These are phyloP conservation scores for Eurotiales sp. DNA, from an alignment of 2,329 filamentous ascomycete species.

Conservation along the genomic window DNA sequence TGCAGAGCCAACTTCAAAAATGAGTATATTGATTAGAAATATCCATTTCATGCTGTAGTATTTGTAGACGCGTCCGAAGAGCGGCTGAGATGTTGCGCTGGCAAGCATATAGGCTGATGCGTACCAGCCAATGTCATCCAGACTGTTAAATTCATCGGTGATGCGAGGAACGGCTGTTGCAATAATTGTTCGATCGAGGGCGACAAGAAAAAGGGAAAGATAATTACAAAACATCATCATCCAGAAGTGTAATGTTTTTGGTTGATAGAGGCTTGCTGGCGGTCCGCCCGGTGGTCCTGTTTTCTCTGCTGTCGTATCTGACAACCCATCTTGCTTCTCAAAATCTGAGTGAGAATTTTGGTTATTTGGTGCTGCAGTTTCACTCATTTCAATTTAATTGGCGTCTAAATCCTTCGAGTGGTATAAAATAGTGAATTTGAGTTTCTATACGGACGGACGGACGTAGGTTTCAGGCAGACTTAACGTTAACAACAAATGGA, in stretches of 20 bases:
- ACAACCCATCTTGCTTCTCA: neutral
- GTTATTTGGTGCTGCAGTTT: too few relatives aligned
- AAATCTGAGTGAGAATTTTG: too few relatives aligned
- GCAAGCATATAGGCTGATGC: slow-evolving; percentile 19
- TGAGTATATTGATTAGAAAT: neutral
- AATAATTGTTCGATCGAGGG: slow-evolving; percentile 30
- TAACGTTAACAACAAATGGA: too few relatives aligned
- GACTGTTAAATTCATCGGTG: slow-evolving; percentile 26
- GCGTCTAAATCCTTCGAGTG: too few relatives aligned
- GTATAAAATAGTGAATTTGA: too few relatives aligned
- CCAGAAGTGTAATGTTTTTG: slow-evolving; percentile 25
- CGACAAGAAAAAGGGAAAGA: slow-evolving; percentile 24
- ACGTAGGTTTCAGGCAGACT: too few relatives aligned
- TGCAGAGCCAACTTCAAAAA: slow-evolving; percentile 18
- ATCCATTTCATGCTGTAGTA: slow-evolving; percentile 6
- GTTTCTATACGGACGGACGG: too few relatives aligned
- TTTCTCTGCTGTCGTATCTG: neutral
- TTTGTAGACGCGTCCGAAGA: slow-evolving; percentile 10
- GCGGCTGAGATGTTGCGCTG: neutral
- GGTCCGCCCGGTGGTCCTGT: neutral
- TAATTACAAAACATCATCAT: slow-evolving; percentile 21
- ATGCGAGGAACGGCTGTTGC: slow-evolving; percentile 26
- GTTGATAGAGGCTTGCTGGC: slow-evolving; percentile 16
- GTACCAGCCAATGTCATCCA: slow-evolving; percentile 28
- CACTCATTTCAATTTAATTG: too few relatives aligned